Evolutionary conservation across 176 grass and related monocot genomes (phyloP).

Genomic region (Triticum monococcum): DNA sequence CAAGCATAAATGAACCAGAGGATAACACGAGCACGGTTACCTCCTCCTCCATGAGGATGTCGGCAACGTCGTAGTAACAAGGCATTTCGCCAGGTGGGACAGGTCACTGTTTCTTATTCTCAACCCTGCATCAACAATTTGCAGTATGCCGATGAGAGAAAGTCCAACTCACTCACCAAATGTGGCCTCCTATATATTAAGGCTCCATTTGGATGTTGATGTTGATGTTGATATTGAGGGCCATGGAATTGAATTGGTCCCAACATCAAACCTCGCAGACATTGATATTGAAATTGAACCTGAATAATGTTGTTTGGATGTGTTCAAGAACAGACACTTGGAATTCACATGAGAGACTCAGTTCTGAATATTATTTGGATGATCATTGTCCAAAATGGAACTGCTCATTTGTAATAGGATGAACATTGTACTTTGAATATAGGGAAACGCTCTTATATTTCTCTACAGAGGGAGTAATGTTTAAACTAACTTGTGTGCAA

Average conservation of each 20-base stretch:
- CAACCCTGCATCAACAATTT: background rate
- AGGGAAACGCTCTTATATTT: no score
- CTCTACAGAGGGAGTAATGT: no score
- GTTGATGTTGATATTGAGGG: background rate
- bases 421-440: background rate
- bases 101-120: background rate
- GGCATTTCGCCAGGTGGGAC: constrained; percentile 33
- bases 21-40: constrained; percentile 25
- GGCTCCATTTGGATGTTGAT: background rate
- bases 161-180: background rate
- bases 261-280: background rate
- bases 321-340: background rate
- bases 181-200: background rate
- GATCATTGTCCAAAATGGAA: background rate
- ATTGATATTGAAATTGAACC: background rate
- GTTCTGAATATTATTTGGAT: background rate
- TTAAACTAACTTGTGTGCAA: no score
- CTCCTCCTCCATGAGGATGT: constrained; percentile 92
- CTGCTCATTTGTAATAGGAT: background rate
- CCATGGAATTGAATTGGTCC: background rate
- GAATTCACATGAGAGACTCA: background rate
- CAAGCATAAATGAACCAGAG: background rate
- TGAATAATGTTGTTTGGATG: background rate
- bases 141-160: background rate
- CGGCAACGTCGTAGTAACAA: constrained; percentile 62